These are phyloP conservation scores for Clavariopsis aquatica DNA, from an alignment of 495 filamentous ascomycete species.

Conservation along the genomic window DNA sequence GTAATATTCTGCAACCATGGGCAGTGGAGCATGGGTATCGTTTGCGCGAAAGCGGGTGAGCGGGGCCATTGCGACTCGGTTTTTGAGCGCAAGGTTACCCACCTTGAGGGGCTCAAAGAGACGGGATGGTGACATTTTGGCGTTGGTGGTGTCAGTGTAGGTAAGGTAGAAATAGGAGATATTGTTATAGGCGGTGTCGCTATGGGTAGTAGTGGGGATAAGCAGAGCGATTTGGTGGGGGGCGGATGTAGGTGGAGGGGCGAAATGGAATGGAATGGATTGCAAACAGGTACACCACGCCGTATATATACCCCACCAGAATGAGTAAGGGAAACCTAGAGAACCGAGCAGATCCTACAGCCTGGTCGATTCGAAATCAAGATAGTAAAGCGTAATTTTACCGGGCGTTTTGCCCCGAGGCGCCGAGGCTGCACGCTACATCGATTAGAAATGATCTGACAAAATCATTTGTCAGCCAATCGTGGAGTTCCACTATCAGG, in stretches of 20 bases:
- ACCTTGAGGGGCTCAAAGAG: constrained; percentile 30
- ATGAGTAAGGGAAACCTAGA: no score
- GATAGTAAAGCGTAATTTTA: neutral
- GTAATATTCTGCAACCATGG: constrained; percentile 60
- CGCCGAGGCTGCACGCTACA: no score
- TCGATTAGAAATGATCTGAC: no score
- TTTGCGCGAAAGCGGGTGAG: constrained; percentile 52
- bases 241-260: neutral
- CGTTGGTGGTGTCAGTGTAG: neutral
- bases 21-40: constrained; percentile 48
- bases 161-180: neutral
- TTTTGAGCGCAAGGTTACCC: constrained; percentile 22
- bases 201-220: neutral
- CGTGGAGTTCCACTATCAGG: no score
- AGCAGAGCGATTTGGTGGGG: neutral
- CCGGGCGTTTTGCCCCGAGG: neutral
- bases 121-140: constrained; percentile 28
- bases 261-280: neutral
- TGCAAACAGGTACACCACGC: no score
- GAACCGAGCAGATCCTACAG: no score
- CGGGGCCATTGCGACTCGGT: constrained; percentile 45
- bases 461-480: no score
- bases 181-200: neutral
- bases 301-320: no score
- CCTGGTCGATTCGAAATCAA: constrained; percentile 1